Percentiles rank a stretch among this genome's conserved stretches.
Conservation (phyloP, 495 filamentous ascomycete genomes). For the Xylaria scruposa region DNA sequence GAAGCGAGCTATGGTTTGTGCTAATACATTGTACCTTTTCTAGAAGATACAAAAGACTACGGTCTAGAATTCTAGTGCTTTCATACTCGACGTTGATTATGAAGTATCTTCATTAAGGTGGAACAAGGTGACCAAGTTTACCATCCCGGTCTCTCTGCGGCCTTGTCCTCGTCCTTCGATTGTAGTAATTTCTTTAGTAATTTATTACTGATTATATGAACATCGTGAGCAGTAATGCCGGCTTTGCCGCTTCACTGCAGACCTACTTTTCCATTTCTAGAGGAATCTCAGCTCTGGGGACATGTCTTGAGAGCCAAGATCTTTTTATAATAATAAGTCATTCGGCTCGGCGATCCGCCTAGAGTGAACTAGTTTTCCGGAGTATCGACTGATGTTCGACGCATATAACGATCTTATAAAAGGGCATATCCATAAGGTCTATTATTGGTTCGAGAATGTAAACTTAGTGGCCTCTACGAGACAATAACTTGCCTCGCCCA, state of each 20-base stretch:
- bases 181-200: background rate
- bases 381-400: background rate
- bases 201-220: background rate
- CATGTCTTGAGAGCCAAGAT: no score
- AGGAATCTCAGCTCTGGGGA: no score
- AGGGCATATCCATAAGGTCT: constrained; percentile 77
- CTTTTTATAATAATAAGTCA: no score
- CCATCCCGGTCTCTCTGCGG: background rate
- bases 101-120: constrained; percentile 33
- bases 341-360: constrained; percentile 35
- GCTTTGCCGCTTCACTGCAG: constrained; percentile 27
- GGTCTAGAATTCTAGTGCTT: constrained; percentile 77
- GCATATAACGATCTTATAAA: background rate
- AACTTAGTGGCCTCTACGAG: constrained; percentile 18
- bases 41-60: constrained; percentile 59
- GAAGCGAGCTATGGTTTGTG: constrained; percentile 69
- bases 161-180: background rate
- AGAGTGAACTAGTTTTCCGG: constrained; percentile 35
- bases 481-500: background rate
- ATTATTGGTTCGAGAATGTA: constrained; percentile 59
- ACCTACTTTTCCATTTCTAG: no score
- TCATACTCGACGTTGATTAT: constrained; percentile 59
- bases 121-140: background rate
- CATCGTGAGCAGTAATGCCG: constrained; percentile 59
- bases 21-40: constrained; percentile 72